Evolutionary conservation across 2,329 filamentous ascomycete species (phyloP).

Genomic region (Dactylonectria macrodidyma): DNA sequence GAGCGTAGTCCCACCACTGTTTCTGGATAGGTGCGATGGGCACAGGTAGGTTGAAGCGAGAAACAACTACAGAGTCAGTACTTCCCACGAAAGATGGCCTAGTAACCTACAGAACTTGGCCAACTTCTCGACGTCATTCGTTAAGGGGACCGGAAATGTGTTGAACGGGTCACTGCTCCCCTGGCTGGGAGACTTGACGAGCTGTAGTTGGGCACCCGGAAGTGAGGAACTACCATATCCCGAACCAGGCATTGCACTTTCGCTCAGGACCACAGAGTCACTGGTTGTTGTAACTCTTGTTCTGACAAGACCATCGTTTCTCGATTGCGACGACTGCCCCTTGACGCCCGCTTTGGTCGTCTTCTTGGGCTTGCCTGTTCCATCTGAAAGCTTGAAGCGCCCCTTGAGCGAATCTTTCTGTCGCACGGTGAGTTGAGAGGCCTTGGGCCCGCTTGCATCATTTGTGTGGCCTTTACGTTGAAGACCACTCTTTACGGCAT

Average conservation of each 20-base stretch:
- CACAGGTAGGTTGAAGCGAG: conserved; percentile 32
- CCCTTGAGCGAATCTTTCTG: conserved; percentile 34
- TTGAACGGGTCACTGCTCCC: conserved; percentile 30
- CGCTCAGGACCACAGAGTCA: not conserved
- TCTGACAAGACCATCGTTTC: not conserved
- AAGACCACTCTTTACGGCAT: conserved; percentile 37
- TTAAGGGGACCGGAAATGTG: conserved; percentile 31
- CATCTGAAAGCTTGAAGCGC: conserved; percentile 27
- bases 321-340: not conserved
- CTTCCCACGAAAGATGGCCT: not conserved
- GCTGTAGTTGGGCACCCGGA: not conserved
- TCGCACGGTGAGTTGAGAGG: conserved; percentile 33
- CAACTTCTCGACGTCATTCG: conserved; percentile 27
- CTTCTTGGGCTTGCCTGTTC: not conserved
- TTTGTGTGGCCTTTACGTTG: conserved; percentile 29
- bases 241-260: not conserved
- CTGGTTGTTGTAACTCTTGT: not conserved
- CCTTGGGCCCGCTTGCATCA: not conserved
- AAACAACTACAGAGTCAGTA: conserved; percentile 25
- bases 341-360: not conserved
- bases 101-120: conserved; percentile 34
- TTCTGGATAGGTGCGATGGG: conserved; percentile 33
- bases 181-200: conserved; percentile 26
- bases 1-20: conserved; percentile 36
- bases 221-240: too few relatives aligned